Conservation (phyloP, 106 monocot species). For the Apostasia ramifera region DNA sequence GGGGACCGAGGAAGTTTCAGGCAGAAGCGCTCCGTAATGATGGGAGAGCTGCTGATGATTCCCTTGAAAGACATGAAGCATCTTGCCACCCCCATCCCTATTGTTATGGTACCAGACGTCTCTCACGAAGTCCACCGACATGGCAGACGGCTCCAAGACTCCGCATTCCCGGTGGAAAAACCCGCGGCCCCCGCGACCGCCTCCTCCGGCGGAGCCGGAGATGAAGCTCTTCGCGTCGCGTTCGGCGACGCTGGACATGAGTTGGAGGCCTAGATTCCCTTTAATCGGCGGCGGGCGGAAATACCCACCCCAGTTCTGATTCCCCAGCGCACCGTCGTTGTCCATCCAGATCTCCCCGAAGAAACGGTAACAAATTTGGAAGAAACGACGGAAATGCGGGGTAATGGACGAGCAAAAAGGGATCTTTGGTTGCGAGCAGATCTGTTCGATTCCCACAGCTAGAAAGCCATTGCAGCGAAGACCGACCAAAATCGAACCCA, state of each 20-base stretch:
- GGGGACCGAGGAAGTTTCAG: constrained; percentile 6
- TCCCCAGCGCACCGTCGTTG: constrained; percentile 51
- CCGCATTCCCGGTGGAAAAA: constrained; percentile 29
- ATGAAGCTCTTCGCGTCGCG: constrained; percentile 50
- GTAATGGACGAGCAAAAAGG: not conserved
- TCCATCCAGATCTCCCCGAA: constrained; percentile 34
- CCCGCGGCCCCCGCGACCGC: too few species aligned
- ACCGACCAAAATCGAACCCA: not conserved
- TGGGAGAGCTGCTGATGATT: constrained; percentile 12
- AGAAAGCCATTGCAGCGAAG: not conserved
- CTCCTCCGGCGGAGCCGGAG: not conserved
- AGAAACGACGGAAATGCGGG: not conserved
- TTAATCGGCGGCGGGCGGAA: constrained; percentile 35
- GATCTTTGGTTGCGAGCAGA: not conserved
- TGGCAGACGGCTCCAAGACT: constrained; percentile 15
- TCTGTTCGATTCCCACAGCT: not conserved
- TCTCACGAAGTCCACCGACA: constrained; percentile 34
- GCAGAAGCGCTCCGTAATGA: constrained; percentile 2
- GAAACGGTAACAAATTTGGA: not conserved
- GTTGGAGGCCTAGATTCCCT: constrained; percentile 60
- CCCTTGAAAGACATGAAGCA: constrained; percentile 26
- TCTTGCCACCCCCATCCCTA: constrained; percentile 24
- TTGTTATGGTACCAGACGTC: constrained; percentile 30
- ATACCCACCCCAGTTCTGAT: constrained; percentile 52
- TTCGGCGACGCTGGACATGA: constrained; percentile 56